Evolutionary conservation across 2,329 filamentous ascomycete genomes (phyloP), one percentile per base, ranked within the genome.

Genomic region (Ambrosiella cleistominuta): DNA sequence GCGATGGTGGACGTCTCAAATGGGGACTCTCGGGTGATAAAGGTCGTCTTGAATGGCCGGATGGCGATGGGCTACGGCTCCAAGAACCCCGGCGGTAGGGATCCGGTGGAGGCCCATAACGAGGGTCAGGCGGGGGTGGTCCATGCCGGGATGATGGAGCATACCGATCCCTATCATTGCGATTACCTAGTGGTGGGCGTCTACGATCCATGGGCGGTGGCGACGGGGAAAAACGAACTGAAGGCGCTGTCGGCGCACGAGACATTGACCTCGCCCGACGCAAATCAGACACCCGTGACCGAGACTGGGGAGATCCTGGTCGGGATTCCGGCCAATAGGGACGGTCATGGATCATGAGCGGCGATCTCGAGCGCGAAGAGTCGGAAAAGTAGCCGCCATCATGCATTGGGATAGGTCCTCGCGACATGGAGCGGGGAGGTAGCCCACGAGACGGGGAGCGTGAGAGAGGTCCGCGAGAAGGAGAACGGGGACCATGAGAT

Each of bases 141-240:
- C 35, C n/a, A 13, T 50, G 37, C 13, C 47, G 13, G 44, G 35
- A 13, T 39, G 35, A 19, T 37, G 27, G 9, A 45, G 45, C 12
- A 27, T 15, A 39, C 44, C 15, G 13, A 39, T 44, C 19, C 13
- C 9, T n/a, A 9, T 40, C n/a, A 39, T 40, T 12, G 38, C 47
- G 38, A 38, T 50, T 37, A 9, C 37, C 27, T 6, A 50, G 42
- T 2, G 57, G 51, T 42, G 40, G 44, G 9, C 35, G 17, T 17
- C 44, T 27, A 35, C 44, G 42, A 15, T 49, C 27, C n/a, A n/a
- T 35, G 12, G 44, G 55, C n/a, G 55, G 47, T 4, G 55, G 55
- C 3, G 55, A 57, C 40, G 52, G 52, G 2, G 57, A 49, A 35
- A 58, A 58, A 13, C 57, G 51, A 7, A 58, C 57, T 39, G 57